Evolutionary conservation across 352 stramenopile species (phyloP).

Genomic region (Pythium guiyangense): DNA sequence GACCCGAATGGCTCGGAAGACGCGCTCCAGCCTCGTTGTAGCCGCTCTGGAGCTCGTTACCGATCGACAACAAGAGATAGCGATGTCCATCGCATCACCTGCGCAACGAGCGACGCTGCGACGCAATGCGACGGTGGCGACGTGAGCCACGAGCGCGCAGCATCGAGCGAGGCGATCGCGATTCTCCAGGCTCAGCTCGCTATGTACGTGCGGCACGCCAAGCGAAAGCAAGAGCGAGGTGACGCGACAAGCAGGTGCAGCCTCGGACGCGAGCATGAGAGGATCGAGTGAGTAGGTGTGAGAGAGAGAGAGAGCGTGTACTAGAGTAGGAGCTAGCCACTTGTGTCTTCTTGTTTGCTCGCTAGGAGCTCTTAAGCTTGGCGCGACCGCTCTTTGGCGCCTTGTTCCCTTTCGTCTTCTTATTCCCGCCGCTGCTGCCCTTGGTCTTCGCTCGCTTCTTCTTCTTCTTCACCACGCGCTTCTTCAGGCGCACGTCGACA

Average conservation of each 20-base stretch:
- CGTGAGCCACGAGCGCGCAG: too few species aligned
- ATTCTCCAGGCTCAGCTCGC: constrained; percentile 14
- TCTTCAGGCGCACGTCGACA: constrained; percentile 26
- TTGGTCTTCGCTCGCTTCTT: constrained; percentile 39
- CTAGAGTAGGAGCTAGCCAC: neutral
- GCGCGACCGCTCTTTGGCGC: constrained; percentile 12
- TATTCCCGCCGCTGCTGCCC: constrained; percentile 21
- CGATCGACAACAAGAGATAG: neutral
- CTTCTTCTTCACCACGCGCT: constrained; percentile 32
- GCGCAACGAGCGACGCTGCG: too few species aligned
- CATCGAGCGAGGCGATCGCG: neutral
- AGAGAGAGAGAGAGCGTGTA: too few species aligned
- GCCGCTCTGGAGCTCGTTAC: neutral
- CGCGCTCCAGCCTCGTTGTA: too few species aligned
- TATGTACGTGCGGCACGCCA: constrained; percentile 24
- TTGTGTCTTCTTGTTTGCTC: neutral
- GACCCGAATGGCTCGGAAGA: neutral
- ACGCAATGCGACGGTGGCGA: too few species aligned
- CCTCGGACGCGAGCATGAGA: neutral
- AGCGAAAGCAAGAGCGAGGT: constrained; percentile 5
- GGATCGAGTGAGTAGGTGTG: too few species aligned
- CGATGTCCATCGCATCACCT: neutral
- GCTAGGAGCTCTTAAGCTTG: constrained; percentile 8
- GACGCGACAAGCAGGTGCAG: neutral
- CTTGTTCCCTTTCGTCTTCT: constrained; percentile 28